Percentiles rank a stretch among this genome's conserved stretches.
Conservation (phyloP, 2,329 filamentous ascomycete species). For the Pseudogymnoascus sp. region DNA sequence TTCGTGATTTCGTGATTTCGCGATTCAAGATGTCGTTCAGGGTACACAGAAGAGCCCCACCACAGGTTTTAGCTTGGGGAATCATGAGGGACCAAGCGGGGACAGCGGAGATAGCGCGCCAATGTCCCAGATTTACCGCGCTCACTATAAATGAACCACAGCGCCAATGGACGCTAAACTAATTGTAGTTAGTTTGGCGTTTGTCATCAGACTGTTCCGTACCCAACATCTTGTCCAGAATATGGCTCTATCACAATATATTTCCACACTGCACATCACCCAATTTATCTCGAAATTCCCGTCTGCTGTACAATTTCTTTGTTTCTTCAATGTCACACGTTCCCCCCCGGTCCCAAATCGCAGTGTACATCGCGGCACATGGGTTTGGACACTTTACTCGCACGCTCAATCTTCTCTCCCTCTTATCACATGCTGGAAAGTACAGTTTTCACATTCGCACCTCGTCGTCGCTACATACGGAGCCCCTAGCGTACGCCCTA, state of each 20-base stretch:
- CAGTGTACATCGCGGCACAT: slow-evolving; percentile 14
- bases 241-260: not conserved
- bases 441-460: slow-evolving; percentile 17
- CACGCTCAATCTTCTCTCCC: slow-evolving; percentile 33
- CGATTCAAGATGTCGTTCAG: not conserved
- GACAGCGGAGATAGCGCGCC: not conserved
- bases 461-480: slow-evolving; percentile 11
- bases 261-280: too few species aligned
- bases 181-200: not conserved
- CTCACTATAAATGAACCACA: not conserved
- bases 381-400: slow-evolving; percentile 24
- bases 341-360: slow-evolving; percentile 17
- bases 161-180: not conserved
- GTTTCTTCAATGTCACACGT: slow-evolving; percentile 10
- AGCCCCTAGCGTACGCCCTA: slow-evolving; percentile 10
- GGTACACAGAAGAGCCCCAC: not conserved
- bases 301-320: not conserved
- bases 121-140: not conserved
- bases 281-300: not conserved
- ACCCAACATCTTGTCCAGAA: not conserved
- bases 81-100: not conserved
- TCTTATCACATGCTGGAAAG: slow-evolving; percentile 18
- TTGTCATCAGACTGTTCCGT: not conserved
- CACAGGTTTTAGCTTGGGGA: not conserved
- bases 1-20: not conserved